Evolutionary conservation across 805 yeast species (phyloP).

Genomic region (Monosporozyma siamensis): DNA sequence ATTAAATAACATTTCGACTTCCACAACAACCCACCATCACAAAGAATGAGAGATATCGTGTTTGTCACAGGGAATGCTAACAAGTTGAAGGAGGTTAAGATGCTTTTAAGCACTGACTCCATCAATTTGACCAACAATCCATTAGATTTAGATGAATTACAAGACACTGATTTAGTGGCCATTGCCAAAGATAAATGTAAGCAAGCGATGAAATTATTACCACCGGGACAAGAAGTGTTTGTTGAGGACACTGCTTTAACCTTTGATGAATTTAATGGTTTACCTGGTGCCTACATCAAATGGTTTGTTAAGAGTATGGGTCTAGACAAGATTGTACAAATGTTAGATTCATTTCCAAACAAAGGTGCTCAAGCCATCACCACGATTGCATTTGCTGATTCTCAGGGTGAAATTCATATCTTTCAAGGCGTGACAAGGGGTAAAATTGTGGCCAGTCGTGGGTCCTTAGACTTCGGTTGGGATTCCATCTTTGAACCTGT

Average conservation of each 20-base stretch:
- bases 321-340: conserved; percentile 61
- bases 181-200: conserved; percentile 73
- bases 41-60: conserved; percentile 34
- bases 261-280: conserved; percentile 66
- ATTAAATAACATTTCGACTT: too few relatives aligned
- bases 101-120: conserved; percentile 40
- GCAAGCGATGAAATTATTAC: conserved; percentile 51
- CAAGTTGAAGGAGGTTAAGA: conserved; percentile 76
- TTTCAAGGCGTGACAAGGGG: conserved; percentile 87
- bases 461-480: conserved; percentile 87
- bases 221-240: conserved; percentile 64
- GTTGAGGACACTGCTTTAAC: conserved; percentile 93
- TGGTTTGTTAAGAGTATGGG: conserved; percentile 84
- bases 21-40: background rate
- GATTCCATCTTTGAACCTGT: conserved; percentile 80
- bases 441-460: conserved; percentile 63
- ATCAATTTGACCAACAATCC: conserved; percentile 46
- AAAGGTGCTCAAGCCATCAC: conserved; percentile 82
- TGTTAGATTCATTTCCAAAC: conserved; percentile 74
- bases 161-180: conserved; percentile 70
- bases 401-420: conserved; percentile 67
- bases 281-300: conserved; percentile 93
- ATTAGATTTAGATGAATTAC: conserved; percentile 82
- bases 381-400: conserved; percentile 85
- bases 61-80: conserved; percentile 86